Base-by-base conservation (phyloP, 2,329 filamentous ascomycete genomes). In the Tolypocladium guangdongense region DNA sequence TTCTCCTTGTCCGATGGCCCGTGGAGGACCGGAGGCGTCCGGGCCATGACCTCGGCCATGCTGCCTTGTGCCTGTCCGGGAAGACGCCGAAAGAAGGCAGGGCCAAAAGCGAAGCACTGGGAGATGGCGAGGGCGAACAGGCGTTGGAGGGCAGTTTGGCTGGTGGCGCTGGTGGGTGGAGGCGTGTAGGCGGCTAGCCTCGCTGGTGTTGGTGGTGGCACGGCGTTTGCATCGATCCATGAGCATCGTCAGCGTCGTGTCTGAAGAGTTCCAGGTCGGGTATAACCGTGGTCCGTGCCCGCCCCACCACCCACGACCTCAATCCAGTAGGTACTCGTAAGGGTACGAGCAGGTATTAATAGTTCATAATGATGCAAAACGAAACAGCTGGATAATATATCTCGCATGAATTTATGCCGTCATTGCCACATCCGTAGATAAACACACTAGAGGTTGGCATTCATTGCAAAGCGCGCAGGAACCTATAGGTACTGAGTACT, bases 1-100 rank as follows among this genome's bases (percentile, higher is more conserved):
- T 81, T 82, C 57, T 83, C 80, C 64, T 83, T 83, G 58, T 81
- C 80, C 6, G 80, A 78, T 10, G 78, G 80, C 0, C 76, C 76
- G 33, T 75, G 72, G 39, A 80, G 72, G 20, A 57, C 51, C 11
- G 63, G 63, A 24, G 65, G 62, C 38, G 63, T 66, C 50, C 68
- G 65, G 3, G 51, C 55, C 59, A 69, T 63, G 48, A 63, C 57
- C 49, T 66, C 63, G 38, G 59, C 57, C 64, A 67, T 68, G 36
- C 49, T 60, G 27, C 30, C 39, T 30, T 32, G 27, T 2, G 4
- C 20, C n/a, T 18, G 8, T 46, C 2, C 6, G 27, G 16, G 43
- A 27, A 16, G 22, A 30, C 27, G 12, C 7, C 6, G 14, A 30
- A 30, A 27, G 14, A 45, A 7, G 22, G 7, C 12, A 30, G 6